Evolutionary conservation across 1,284 basidiomycete genomes (phyloP), one percentile per base, ranked within the genome.

Genomic region (Puccinia novopanici): DNA sequence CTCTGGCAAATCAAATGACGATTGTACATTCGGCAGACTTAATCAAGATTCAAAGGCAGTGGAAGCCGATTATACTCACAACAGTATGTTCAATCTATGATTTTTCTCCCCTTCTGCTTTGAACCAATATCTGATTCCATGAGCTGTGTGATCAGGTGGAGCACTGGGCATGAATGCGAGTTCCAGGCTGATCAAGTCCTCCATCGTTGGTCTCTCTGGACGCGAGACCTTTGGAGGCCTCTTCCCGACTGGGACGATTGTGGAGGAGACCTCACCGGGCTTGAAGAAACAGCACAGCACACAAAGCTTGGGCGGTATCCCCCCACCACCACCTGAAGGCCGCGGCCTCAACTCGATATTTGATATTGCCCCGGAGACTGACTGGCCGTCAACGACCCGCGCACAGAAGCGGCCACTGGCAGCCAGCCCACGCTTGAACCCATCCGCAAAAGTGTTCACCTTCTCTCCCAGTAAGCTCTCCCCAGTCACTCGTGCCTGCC

Each of bases 281-380:
- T 54, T 72, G 19, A 54, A 19, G 50, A 72, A 57, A 54, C 70
- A 52, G 12, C 48, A 54, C 1, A 72, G 50, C 30, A 72, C 50
- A n/a, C 48, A 27, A 27, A 72, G 70, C 70, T 37, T 72, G 70
- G 70, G 70, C n/a, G 70, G 70, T 17, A 72, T n/a, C n/a, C n/a
- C n/a, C n/a, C n/a, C 17, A 22, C 17, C 22, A 10, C 37, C 30
- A 37, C 6, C 50, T 34, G 70, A 57, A 54, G 70, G 22, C 37
- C 30, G 30, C 50, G 70, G 70, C 2, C 70, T 72, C 19, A 57
- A 57, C 48, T 72, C 70, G 13, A 57, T 57, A 30, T 54, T 72
- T 72, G 70, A 72, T 34, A 27, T 54, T 42, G 70, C 15, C 10
- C 70, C 50, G 1, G 37, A 37, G 55, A 54, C 70, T 17, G 42